A percentile compares a stretch with the other conserved stretches of the same genome.
Conservation (phyloP, 2,329 filamentous ascomycete species). For the Tolypocladium tropicale region DNA sequence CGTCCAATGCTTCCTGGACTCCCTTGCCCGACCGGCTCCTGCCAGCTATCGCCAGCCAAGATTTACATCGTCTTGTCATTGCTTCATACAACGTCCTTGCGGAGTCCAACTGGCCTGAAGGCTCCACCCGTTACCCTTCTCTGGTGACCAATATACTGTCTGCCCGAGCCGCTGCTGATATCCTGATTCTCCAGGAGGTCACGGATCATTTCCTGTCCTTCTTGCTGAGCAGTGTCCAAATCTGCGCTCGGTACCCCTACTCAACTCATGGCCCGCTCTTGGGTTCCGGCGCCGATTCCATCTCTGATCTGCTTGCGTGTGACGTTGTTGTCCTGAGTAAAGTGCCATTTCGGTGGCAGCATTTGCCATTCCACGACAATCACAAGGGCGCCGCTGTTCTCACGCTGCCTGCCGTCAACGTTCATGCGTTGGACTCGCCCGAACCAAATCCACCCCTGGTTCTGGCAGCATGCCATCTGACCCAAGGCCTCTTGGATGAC, state of each 20-base stretch:
- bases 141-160: constrained; percentile 34
- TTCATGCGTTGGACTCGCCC: not conserved
- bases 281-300: constrained; percentile 33
- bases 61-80: constrained; percentile 19
- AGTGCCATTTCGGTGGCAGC: constrained; percentile 43
- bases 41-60: no score
- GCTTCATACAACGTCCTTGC: constrained; percentile 44
- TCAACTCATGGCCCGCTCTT: constrained; percentile 45
- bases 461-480: constrained; percentile 51
- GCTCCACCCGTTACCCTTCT: constrained; percentile 27
- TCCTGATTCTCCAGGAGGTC: constrained; percentile 51
- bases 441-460: constrained; percentile 28
- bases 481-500: constrained; percentile 48
- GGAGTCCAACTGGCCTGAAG: constrained; percentile 37
- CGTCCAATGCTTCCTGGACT: not conserved
- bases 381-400: constrained; percentile 50
- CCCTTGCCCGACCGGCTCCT: not conserved
- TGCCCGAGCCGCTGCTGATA: constrained; percentile 29
- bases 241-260: constrained; percentile 42
- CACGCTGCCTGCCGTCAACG: constrained; percentile 20
- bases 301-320: constrained; percentile 48
- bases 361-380: constrained; percentile 39
- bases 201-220: constrained; percentile 52
- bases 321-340: constrained; percentile 52
- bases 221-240: constrained; percentile 34